These are phyloP conservation scores for Leccinum subgranulosum DNA, from an alignment of 768 basidiomycete species.

Conservation along the genomic window DNA sequence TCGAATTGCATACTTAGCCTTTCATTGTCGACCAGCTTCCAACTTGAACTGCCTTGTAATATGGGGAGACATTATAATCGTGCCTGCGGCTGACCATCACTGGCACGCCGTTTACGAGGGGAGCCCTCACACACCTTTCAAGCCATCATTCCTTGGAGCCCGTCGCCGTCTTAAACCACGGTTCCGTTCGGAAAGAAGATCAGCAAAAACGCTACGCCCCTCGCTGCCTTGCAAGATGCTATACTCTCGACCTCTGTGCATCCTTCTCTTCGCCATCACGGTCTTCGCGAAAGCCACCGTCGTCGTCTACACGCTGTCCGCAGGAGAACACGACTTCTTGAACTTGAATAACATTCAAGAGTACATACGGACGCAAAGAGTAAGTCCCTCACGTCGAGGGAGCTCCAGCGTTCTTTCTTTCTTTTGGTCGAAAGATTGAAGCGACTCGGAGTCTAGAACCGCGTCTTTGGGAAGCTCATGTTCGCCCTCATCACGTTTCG, in stretches of 20 bases:
- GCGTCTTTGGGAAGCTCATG: conserved; percentile 22
- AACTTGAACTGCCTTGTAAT: neutral
- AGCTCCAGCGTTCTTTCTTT: neutral
- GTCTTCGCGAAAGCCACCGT: conserved; percentile 19
- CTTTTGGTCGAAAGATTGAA: neutral
- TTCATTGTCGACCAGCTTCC: neutral
- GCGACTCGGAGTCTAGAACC: conserved; percentile 9
- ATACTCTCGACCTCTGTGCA: conserved; percentile 9
- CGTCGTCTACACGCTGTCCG: conserved; percentile 19
- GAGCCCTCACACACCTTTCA: neutral
- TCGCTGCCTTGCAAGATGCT: conserved; percentile 14
- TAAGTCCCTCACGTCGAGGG: conserved; percentile 1
- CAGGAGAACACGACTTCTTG: conserved; percentile 15
- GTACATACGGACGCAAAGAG: conserved; percentile 20
- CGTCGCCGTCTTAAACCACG: neutral
- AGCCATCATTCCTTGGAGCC: neutral
- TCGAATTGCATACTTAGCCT: neutral
- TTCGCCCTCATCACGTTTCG: conserved; percentile 27
- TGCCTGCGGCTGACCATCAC: conserved; percentile 6
- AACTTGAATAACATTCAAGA: conserved; percentile 16
- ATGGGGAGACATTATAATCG: conserved; percentile 4
- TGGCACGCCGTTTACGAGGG: conserved; percentile 4
- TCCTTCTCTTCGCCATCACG: conserved; percentile 14
- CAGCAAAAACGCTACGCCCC: neutral
- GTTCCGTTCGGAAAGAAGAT: neutral